Conservation (phyloP, 2,329 filamentous ascomycete species). For the Botrytis pseudocinerea region DNA sequence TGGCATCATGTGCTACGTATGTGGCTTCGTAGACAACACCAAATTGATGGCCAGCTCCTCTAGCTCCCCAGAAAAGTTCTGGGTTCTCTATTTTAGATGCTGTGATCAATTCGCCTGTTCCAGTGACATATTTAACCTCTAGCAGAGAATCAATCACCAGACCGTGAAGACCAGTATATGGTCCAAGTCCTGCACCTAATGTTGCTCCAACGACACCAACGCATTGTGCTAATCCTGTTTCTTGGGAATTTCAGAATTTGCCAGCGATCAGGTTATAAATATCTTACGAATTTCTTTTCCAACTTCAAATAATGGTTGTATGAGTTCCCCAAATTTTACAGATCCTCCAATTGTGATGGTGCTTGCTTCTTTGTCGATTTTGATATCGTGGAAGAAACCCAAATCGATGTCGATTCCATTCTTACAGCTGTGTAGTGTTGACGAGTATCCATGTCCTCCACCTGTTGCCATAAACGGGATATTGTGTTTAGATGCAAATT, state of each 20-base stretch:
- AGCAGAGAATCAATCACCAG: background rate
- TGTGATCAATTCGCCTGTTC: background rate
- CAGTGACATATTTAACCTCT: background rate
- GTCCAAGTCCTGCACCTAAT: background rate
- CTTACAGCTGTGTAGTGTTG: constrained; percentile 33
- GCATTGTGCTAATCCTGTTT: background rate
- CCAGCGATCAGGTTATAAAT: background rate
- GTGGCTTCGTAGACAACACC: background rate
- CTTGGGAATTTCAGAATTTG: background rate
- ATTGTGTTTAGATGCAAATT: constrained; percentile 13
- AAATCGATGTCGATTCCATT: constrained; percentile 42
- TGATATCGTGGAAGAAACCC: constrained; percentile 36
- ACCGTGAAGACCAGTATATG: background rate
- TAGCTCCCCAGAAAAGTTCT: background rate
- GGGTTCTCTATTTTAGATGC: background rate
- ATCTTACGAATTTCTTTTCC: constrained; percentile 13
- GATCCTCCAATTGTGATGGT: constrained; percentile 28
- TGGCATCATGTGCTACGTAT: background rate
- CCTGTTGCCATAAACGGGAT: constrained; percentile 43
- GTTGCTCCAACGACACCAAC: background rate
- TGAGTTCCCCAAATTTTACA: background rate
- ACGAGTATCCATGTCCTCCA: constrained; percentile 41
- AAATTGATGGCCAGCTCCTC: background rate
- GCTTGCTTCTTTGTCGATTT: constrained; percentile 31
- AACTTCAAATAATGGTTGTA: constrained; percentile 8